phyloP scores from a whole-genome alignment of 1,284 basidiomycete species.

The Ustilago bromivora region DNA sequence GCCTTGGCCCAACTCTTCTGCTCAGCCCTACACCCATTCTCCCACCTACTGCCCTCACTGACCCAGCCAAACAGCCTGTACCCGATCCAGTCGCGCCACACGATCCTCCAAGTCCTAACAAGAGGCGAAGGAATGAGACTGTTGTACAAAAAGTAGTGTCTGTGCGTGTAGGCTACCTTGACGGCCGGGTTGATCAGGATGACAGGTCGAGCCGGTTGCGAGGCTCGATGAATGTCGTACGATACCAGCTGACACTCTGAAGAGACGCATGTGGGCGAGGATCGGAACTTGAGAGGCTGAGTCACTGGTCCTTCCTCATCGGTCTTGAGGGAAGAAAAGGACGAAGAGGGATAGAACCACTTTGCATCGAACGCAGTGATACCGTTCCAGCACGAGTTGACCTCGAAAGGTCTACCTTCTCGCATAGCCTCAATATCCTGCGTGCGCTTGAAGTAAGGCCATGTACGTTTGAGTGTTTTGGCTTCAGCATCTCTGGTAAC shows the following conservation, averaged over 20 bases:
- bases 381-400: conserved; percentile 77
- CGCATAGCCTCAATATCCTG: conserved; percentile 68
- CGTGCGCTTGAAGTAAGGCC: conserved; percentile 74
- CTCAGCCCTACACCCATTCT: conserved; percentile 23
- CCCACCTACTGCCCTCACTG: conserved; percentile 38
- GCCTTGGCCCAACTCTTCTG: conserved; percentile 24
- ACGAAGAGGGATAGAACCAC: conserved; percentile 67
- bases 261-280: conserved; percentile 72
- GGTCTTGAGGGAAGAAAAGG: not conserved
- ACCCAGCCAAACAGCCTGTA: conserved; percentile 52
- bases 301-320: conserved; percentile 63
- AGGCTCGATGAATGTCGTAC: conserved; percentile 74
- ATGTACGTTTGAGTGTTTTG: conserved; percentile 72
- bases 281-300: conserved; percentile 72
- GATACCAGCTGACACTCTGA: conserved; percentile 75
- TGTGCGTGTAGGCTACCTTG: conserved; percentile 53
- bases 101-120: conserved; percentile 47
- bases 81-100: conserved; percentile 57
- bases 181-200: conserved; percentile 73
- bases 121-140: conserved; percentile 47
- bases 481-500: conserved; percentile 46
- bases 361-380: conserved; percentile 73
- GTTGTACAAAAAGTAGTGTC: conserved; percentile 48
- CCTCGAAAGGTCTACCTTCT: conserved; percentile 72
- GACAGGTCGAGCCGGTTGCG: conserved; percentile 70